Evolutionary conservation across 73 alveolate species (phyloP).

Genomic region (Paramecium bursaria): DNA sequence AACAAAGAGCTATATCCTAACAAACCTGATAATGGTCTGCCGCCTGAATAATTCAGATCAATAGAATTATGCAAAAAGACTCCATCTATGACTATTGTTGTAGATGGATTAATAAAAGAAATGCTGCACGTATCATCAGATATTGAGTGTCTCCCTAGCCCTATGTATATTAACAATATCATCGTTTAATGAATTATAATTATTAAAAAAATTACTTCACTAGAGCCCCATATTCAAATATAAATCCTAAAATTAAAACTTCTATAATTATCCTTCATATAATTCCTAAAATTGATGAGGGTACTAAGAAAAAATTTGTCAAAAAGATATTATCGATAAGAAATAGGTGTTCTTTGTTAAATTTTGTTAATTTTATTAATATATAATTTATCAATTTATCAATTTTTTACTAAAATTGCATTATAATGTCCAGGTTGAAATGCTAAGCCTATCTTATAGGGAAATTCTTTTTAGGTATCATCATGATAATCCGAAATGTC

Average conservation of each 20-base stretch:
- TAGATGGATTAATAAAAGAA: constrained; percentile 47
- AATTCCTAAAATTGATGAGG: not conserved
- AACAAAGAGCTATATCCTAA: constrained; percentile 35
- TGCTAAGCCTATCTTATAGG: too few relatives aligned
- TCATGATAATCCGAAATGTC: too few relatives aligned
- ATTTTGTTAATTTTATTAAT: too few relatives aligned
- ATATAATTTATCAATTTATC: too few relatives aligned
- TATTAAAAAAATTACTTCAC: not conserved
- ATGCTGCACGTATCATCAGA: constrained; percentile 6
- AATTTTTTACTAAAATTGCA: too few relatives aligned
- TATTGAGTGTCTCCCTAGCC: constrained; percentile 59
- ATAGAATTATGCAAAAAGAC: constrained; percentile 38
- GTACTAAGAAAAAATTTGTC: not conserved
- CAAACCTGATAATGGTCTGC: constrained; percentile 22
- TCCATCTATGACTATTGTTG: not conserved
- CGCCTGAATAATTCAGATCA: constrained; percentile 37
- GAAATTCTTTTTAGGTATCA: too few relatives aligned
- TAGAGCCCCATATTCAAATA: too few relatives aligned
- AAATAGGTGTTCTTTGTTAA: not conserved
- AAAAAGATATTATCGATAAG: not conserved
- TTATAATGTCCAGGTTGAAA: too few relatives aligned
- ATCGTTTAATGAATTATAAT: not conserved
- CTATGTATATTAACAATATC: constrained; percentile 19
- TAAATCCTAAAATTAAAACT: too few relatives aligned
- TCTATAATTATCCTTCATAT: too few relatives aligned